These are phyloP conservation scores for Arxiozyma slooffiae DNA, from an alignment of 1,139 yeast genomes.

Conservation along the genomic window DNA sequence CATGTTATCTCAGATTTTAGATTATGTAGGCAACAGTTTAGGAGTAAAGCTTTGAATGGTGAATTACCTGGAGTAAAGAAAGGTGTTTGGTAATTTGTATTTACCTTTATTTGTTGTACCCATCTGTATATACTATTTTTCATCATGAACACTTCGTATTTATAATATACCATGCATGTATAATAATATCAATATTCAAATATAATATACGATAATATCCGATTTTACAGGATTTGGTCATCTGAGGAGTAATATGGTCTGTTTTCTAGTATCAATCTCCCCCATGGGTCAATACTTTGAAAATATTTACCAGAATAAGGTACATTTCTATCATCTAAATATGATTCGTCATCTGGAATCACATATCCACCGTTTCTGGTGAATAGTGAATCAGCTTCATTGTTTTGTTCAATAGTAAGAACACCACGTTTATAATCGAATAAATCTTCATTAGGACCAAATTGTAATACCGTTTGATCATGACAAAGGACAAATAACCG, in stretches of 20 bases:
- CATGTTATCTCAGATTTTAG: conserved; percentile 77
- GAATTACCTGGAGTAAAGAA: conserved; percentile 87
- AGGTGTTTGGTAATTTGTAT: conserved; percentile 60
- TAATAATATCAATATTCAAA: neutral
- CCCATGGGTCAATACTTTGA: neutral
- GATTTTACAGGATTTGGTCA: too few relatives aligned
- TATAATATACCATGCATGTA: too few relatives aligned
- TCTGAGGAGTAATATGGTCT: neutral
- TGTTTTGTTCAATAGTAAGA: neutral
- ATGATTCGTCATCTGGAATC: neutral
- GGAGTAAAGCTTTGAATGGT: conserved; percentile 83
- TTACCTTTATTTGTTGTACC: neutral
- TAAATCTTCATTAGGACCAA: neutral
- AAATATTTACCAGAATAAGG: conserved; percentile 17
- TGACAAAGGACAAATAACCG: neutral
- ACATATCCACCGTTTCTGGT: neutral
- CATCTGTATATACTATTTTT: neutral
- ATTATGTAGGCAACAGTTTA: conserved; percentile 82
- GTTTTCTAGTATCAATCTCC: neutral
- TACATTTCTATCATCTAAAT: neutral
- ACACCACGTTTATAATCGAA: neutral
- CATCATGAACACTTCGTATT: neutral
- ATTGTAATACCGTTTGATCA: conserved; percentile 1
- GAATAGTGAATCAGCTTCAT: neutral
- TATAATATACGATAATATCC: neutral